phyloP scores from a whole-genome alignment of 139 green algal species.

The Monoraphidium neglectum region DNA sequence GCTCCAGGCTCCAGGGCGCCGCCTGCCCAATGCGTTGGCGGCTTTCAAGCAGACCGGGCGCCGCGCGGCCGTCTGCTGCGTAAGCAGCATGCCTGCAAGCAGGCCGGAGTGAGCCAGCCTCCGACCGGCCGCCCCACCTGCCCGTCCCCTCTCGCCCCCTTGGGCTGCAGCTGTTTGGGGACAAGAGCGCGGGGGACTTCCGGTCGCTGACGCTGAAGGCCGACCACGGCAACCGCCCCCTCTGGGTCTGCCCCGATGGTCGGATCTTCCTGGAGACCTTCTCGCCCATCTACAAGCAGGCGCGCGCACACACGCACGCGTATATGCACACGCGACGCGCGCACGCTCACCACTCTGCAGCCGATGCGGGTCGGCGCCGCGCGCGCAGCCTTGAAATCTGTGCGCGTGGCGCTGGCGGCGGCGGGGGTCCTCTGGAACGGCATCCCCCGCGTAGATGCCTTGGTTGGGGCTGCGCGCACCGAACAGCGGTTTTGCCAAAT shows the following conservation, averaged over 20 bases:
- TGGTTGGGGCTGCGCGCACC: too few relatives aligned
- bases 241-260: slow-evolving; percentile 96
- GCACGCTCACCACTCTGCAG: too few relatives aligned
- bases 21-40: background rate
- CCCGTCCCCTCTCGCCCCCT: background rate
- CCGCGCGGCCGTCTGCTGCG: background rate
- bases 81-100: background rate
- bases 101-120: too few relatives aligned
- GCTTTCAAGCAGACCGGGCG: background rate
- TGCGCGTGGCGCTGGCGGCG: too few relatives aligned
- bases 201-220: slow-evolving; percentile 76
- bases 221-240: slow-evolving; percentile 87
- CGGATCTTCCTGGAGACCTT: slow-evolving; percentile 98
- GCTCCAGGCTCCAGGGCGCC: too few relatives aligned
- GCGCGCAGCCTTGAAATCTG: background rate
- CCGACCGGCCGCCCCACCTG: background rate
- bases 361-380: background rate
- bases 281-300: slow-evolving; percentile 92
- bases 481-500: too few relatives aligned
- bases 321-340: background rate
- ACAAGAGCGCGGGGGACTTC: background rate
- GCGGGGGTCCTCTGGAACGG: too few relatives aligned
- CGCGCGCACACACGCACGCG: background rate
- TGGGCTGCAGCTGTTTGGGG: background rate
- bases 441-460: too few relatives aligned